Evolutionary conservation across 768 basidiomycete genomes (phyloP).

Genomic region (Termitomyces sp.): DNA sequence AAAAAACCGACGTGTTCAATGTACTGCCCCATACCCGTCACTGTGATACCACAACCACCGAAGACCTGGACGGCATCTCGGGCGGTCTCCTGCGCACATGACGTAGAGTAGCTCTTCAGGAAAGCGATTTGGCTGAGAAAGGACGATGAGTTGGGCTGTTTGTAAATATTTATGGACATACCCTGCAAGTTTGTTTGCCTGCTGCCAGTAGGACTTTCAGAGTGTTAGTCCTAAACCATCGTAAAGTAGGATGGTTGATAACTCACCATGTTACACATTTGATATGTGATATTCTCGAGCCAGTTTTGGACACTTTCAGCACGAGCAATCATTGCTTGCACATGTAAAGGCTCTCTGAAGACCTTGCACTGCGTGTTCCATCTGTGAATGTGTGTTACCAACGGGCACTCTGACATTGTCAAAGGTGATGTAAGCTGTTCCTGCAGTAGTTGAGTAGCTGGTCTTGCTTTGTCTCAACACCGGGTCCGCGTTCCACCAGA

Average conservation of each 20-base stretch:
- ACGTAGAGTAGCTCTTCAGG: slow-evolving; percentile 64
- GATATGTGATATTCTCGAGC: slow-evolving; percentile 86
- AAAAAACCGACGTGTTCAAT: slow-evolving; percentile 62
- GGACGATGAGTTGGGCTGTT: background rate
- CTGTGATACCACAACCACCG: slow-evolving; percentile 83
- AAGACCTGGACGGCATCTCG: slow-evolving; percentile 61
- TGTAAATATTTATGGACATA: slow-evolving; percentile 19
- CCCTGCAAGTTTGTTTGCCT: slow-evolving; percentile 74
- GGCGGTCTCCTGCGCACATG: slow-evolving; percentile 60
- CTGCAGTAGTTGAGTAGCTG: slow-evolving; percentile 83
- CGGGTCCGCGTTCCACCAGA: slow-evolving; percentile 28
- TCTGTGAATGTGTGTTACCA: slow-evolving; percentile 62
- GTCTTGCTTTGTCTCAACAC: slow-evolving; percentile 73
- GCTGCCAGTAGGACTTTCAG: slow-evolving; percentile 60
- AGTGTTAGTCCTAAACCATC: background rate
- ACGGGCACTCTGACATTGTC: slow-evolving; percentile 84
- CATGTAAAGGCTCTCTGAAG: slow-evolving; percentile 81
- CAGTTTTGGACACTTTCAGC: slow-evolving; percentile 58
- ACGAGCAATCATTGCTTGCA: slow-evolving; percentile 88
- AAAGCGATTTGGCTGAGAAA: slow-evolving; percentile 57
- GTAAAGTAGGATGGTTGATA: background rate
- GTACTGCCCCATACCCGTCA: slow-evolving; percentile 72
- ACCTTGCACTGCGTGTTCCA: slow-evolving; percentile 89
- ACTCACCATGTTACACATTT: slow-evolving; percentile 75
- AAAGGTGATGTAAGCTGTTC: slow-evolving; percentile 80